Evolutionary conservation across 495 filamentous ascomycete species (phyloP).

Genomic region (Aspergillus sclerotiicarbonarius): DNA sequence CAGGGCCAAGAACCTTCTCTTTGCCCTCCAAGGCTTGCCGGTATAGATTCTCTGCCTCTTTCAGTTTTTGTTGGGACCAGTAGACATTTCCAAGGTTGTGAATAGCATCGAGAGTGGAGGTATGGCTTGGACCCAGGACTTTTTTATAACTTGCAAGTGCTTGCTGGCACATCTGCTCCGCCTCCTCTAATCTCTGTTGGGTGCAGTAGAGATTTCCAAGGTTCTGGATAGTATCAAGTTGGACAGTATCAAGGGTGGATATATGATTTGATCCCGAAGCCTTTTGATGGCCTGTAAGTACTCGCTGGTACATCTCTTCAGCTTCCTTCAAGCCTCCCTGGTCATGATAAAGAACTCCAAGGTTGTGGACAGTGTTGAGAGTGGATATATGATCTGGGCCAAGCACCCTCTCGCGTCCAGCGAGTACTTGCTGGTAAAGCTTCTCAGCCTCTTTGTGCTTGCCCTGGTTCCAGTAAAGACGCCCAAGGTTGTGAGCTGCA

Average conservation of each 20-base stretch:
- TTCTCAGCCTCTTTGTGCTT: constrained; percentile 2
- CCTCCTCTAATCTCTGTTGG: constrained; percentile 3
- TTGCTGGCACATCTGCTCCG: constrained; percentile 28
- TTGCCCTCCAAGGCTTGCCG: background rate
- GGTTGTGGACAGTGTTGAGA: constrained; percentile 1
- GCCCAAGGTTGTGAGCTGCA: background rate
- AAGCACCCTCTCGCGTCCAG: background rate
- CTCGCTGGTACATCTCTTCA: background rate
- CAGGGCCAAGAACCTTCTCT: background rate
- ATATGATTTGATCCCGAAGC: background rate
- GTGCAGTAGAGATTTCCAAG: background rate
- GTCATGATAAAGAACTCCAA: background rate
- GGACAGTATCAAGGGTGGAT: background rate
- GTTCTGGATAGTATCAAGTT: constrained; percentile 4
- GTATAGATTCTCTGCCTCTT: constrained; percentile 11
- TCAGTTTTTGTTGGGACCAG: constrained; percentile 21
- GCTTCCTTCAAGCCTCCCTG: background rate
- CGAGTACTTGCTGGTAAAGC: background rate
- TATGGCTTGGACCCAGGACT: constrained; percentile 24
- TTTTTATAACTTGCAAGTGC: constrained; percentile 30
- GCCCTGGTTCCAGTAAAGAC: background rate
- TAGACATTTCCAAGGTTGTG: constrained; percentile 27
- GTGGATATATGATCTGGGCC: background rate
- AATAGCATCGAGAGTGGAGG: constrained; percentile 29
- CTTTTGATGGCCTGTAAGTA: background rate